These are phyloP conservation scores for Trichoderma citrinoviride DNA, from an alignment of 2,329 filamentous ascomycete species.

Conservation along the genomic window DNA sequence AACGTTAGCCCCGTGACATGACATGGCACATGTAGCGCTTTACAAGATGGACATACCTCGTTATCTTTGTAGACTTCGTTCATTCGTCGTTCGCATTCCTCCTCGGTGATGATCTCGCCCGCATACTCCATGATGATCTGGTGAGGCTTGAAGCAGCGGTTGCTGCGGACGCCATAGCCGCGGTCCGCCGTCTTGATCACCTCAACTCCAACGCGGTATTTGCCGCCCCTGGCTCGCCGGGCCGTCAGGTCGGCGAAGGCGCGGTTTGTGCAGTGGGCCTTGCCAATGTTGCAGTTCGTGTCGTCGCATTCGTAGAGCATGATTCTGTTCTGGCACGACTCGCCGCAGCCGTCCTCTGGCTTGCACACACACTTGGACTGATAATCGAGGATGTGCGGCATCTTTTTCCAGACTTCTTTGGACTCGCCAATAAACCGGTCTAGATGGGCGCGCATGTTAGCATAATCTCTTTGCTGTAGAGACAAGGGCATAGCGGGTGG, in stretches of 20 bases:
- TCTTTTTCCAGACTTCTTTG: constrained; percentile 75
- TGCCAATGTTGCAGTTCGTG: constrained; percentile 78
- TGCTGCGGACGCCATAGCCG: constrained; percentile 88
- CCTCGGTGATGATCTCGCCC: constrained; percentile 94
- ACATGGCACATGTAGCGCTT: not conserved
- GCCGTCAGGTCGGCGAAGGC: constrained; percentile 77
- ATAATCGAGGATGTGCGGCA: constrained; percentile 69
- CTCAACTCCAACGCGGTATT: constrained; percentile 90
- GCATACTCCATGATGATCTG: constrained; percentile 99
- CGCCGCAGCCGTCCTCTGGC: constrained; percentile 75
- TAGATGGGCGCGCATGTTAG: constrained; percentile 39
- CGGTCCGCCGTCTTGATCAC: constrained; percentile 87
- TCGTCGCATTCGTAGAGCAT: constrained; percentile 98
- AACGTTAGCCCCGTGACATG: not conserved
- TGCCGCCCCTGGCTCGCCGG: constrained; percentile 73
- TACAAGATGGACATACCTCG: constrained; percentile 57
- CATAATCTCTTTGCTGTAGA: no score
- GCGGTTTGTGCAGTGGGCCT: constrained; percentile 77
- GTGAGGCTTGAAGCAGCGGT: constrained; percentile 79
- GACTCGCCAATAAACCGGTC: constrained; percentile 90
- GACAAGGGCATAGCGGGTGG: not conserved
- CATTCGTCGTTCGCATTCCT: constrained; percentile 92
- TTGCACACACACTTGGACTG: constrained; percentile 76
- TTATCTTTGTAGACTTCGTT: constrained; percentile 91
- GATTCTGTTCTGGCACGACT: constrained; percentile 88